phyloP scores from a whole-genome alignment of 768 basidiomycete species.

The Kwoniella shandongensis region DNA sequence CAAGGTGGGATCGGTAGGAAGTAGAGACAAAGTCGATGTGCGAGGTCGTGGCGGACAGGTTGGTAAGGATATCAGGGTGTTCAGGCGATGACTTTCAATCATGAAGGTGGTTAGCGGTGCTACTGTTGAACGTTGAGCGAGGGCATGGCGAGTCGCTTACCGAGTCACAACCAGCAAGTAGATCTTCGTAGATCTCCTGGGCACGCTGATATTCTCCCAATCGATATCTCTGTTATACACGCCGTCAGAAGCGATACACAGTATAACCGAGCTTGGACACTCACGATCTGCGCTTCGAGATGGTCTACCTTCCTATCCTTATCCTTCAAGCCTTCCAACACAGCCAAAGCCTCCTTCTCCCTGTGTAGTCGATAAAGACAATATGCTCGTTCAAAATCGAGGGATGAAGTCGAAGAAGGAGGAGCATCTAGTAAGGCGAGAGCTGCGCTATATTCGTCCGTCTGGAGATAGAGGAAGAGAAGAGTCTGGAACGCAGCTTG shows the following conservation, averaged over 20 bases:
- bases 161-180: constrained; percentile 73
- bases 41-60: constrained; percentile 74
- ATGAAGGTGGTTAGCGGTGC: background rate
- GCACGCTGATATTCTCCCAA: constrained; percentile 71
- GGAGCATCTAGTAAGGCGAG: constrained; percentile 61
- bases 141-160: constrained; percentile 56
- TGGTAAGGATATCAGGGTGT: constrained; percentile 80
- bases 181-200: constrained; percentile 73
- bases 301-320: constrained; percentile 66
- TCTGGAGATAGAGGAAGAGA: constrained; percentile 82
- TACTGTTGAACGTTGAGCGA: background rate
- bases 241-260: background rate
- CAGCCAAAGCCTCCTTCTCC: constrained; percentile 65
- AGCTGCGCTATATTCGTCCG: constrained; percentile 74
- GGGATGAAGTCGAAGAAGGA: constrained; percentile 15
- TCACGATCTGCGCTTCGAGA: constrained; percentile 83
- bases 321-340: constrained; percentile 55
- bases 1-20: constrained; percentile 49
- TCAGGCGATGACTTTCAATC: constrained; percentile 73
- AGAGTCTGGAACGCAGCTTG: constrained; percentile 76
- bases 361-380: constrained; percentile 79
- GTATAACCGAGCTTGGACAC: constrained; percentile 41
- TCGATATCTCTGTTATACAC: constrained; percentile 65
- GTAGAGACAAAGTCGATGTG: constrained; percentile 76
- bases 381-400: constrained; percentile 73